A percentile compares a stretch with the other conserved stretches of the same genome.
phyloP scores from a whole-genome alignment of 2,329 filamentous ascomycete species.

The Monosporascus sp. region DNA sequence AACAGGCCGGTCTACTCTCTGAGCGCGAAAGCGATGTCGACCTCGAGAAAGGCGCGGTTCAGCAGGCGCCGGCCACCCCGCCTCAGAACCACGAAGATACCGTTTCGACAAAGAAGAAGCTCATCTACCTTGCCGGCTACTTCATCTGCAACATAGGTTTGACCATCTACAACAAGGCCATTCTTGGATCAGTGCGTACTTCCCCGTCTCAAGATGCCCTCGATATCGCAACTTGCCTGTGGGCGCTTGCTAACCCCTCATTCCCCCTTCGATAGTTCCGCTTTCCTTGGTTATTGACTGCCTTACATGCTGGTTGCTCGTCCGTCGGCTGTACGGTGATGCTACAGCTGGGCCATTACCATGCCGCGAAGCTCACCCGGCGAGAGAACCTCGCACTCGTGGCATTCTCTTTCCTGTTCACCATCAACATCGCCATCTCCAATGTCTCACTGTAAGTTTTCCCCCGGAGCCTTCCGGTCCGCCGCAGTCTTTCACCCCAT shows the following conservation, averaged over 20 bases:
- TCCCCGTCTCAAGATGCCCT: background rate
- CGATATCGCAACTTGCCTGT: background rate
- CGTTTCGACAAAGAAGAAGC: constrained; percentile 2
- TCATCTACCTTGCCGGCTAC: constrained; percentile 38
- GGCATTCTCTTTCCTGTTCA: constrained; percentile 57
- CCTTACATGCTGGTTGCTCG: constrained; percentile 53
- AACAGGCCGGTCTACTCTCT: background rate
- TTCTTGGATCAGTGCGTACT: constrained; percentile 43
- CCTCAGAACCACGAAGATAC: constrained; percentile 2
- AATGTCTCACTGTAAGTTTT: constrained; percentile 52
- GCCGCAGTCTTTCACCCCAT: background rate
- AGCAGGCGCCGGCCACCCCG: background rate
- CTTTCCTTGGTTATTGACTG: constrained; percentile 58
- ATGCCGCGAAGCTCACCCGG: constrained; percentile 45
- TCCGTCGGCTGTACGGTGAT: constrained; percentile 51
- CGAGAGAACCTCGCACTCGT: constrained; percentile 52
- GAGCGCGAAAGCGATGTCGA: background rate
- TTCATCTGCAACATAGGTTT: constrained; percentile 46
- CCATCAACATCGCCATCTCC: constrained; percentile 60
- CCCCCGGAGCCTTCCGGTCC: background rate
- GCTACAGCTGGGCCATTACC: constrained; percentile 47
- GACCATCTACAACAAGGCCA: constrained; percentile 56
- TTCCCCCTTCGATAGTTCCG: constrained; percentile 37
- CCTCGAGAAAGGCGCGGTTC: background rate
- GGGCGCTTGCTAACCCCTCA: constrained; percentile 3